Conservation (phyloP, 1,139 yeast species). For the Pichia kudriavzevii region DNA sequence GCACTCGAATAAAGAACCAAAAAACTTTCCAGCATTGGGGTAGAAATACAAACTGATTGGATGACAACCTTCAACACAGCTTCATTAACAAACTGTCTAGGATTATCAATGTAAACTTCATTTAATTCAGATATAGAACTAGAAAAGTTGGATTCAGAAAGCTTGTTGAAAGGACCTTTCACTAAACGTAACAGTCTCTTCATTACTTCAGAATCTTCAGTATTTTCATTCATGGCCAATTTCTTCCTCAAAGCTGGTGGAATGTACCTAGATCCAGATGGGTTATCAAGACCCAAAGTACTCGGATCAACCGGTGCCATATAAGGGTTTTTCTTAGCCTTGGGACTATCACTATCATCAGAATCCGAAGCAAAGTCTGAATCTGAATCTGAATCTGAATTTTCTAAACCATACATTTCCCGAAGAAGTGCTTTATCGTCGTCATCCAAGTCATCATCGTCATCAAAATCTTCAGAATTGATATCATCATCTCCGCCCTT, state of each 20-base stretch:
- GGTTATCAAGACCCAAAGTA: slow-evolving; percentile 30
- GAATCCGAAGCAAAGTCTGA: slow-evolving; percentile 17
- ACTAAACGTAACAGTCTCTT: slow-evolving; percentile 49
- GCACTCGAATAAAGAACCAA: slow-evolving; percentile 75
- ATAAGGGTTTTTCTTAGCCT: slow-evolving; percentile 68
- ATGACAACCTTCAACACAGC: slow-evolving; percentile 55
- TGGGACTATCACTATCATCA: slow-evolving; percentile 22
- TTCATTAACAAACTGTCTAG: slow-evolving; percentile 73
- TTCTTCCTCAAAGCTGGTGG: slow-evolving; percentile 78
- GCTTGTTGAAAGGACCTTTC: slow-evolving; percentile 76
- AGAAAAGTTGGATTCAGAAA: slow-evolving; percentile 77
- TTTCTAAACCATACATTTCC: slow-evolving; percentile 32
- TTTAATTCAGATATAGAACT: slow-evolving; percentile 65
- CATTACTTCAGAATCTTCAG: slow-evolving; percentile 39
- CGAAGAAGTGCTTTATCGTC: slow-evolving; percentile 35
- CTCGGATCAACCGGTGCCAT: slow-evolving; percentile 55
- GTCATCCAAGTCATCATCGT: slow-evolving; percentile 37
- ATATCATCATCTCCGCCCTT: slow-evolving; percentile 18
- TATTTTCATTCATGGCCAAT: slow-evolving; percentile 31
- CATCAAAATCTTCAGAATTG: slow-evolving; percentile 41
- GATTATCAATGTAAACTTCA: slow-evolving; percentile 51
- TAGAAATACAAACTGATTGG: slow-evolving; percentile 62
- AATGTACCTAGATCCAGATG: slow-evolving; percentile 38
- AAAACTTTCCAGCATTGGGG: slow-evolving; percentile 66
- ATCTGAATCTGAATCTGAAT: slow-evolving; percentile 26